These are phyloP conservation scores for Piromyces sp. DNA, from an alignment of 192 early-diverging fungal species.

Conservation along the genomic window DNA sequence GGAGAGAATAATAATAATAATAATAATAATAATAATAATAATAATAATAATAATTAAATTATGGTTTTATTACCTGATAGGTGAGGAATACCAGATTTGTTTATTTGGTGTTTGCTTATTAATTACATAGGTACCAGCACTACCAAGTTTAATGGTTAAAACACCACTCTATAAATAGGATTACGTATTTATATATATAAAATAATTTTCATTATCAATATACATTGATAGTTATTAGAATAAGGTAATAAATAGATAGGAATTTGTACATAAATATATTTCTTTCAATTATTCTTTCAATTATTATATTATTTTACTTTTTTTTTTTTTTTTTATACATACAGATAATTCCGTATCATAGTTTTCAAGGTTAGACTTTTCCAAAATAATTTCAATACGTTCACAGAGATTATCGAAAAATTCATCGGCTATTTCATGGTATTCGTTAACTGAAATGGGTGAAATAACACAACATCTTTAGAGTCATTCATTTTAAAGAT, in stretches of 20 bases:
- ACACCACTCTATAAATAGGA: constrained; percentile 47
- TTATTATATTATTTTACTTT: too few species aligned
- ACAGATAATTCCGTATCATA: neutral
- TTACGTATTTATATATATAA: too few species aligned
- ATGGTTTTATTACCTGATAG: constrained; percentile 14
- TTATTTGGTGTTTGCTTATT: constrained; percentile 98
- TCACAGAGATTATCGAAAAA: neutral
- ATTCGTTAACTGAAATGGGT: neutral
- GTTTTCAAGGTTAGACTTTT: neutral
- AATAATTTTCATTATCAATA: too few species aligned
- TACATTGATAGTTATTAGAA: too few species aligned
- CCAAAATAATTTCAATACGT: neutral
- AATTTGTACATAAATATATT: too few species aligned
- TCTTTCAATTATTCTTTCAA: too few species aligned
- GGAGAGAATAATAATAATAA: too few species aligned
- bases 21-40: too few species aligned
- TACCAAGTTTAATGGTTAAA: constrained; percentile 64
- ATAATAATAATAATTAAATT: too few species aligned
- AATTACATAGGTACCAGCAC: constrained; percentile 74
- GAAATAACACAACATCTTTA: neutral
- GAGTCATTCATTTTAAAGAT: neutral
- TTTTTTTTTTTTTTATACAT: neutral
- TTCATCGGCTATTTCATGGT: neutral
- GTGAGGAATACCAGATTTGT: constrained; percentile 96
- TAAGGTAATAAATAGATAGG: too few species aligned